Percentiles rank a stretch among this genome's conserved stretches.
phyloP scores from a whole-genome alignment of 176 grass and related monocot genomes.

The Bromus sterilis region DNA sequence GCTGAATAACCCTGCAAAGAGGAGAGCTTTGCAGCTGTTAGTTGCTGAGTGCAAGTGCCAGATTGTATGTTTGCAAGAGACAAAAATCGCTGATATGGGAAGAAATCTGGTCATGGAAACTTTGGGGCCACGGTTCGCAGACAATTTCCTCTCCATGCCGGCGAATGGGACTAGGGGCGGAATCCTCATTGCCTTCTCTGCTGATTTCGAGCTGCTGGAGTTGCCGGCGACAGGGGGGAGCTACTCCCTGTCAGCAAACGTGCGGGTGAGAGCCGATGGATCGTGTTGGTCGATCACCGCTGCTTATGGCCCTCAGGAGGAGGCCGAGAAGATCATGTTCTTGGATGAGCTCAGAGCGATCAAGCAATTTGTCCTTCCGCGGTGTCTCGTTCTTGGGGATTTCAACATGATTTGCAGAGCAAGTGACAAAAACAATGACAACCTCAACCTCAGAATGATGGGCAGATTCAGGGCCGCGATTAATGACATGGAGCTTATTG shows the following conservation, averaged over 20 bases:
- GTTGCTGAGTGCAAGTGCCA: background rate
- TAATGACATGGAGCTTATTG: background rate
- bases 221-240: too few relatives aligned
- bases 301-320: background rate
- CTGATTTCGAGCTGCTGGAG: too few relatives aligned
- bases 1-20: background rate
- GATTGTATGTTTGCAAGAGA: background rate
- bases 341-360: background rate
- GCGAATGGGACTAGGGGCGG: background rate
- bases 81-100: background rate
- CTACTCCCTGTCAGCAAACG: too few relatives aligned
- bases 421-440: background rate
- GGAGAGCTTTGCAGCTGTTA: background rate
- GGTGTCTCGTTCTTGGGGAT: background rate
- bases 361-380: fast-evolving
- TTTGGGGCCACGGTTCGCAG: background rate
- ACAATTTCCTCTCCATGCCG: background rate
- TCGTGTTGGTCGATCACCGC: too few relatives aligned
- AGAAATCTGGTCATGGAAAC: background rate
- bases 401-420: background rate
- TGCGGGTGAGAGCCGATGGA: too few relatives aligned
- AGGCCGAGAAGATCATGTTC: background rate
- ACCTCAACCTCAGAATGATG: background rate
- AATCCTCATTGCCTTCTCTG: background rate
- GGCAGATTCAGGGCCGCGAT: background rate